Conservation (phyloP, 305 asterid genomes). For the Fraxinus xanthoxyloides region DNA sequence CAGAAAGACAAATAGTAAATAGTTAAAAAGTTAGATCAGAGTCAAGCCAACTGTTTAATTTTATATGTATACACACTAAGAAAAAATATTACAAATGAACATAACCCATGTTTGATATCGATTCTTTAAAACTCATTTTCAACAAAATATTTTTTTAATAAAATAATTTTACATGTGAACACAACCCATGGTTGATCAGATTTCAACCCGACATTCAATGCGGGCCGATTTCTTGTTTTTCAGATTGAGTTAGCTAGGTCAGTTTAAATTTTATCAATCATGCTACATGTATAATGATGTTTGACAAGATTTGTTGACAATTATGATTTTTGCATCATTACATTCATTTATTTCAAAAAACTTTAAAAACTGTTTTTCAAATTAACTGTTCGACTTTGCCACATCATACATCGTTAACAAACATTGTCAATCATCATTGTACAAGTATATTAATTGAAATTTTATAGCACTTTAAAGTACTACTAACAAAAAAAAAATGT, state of each 20-base stretch:
- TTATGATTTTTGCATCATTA: background rate
- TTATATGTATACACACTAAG: background rate
- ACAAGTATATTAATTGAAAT: background rate
- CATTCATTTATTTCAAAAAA: background rate
- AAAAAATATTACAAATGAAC: background rate
- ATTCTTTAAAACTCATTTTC: background rate
- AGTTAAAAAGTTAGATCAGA: background rate
- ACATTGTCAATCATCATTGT: background rate
- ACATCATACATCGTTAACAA: background rate
- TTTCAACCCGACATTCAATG: background rate
- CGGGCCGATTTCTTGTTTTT: background rate
- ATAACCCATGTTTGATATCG: background rate
- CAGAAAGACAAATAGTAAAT: background rate
- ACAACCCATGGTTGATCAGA: background rate
- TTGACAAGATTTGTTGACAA: too few species aligned
- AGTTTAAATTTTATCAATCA: background rate
- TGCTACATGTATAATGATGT: background rate
- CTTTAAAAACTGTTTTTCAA: too few species aligned
- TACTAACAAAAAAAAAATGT: background rate
- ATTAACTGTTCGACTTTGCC: background rate
- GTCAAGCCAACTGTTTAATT: background rate
- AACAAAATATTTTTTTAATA: background rate
- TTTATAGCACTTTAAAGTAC: background rate
- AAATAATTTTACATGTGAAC: background rate
- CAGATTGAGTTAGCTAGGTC: background rate